Base-by-base conservation (phyloP, 331 rosid species). In the Erythrophleum ivorense region DNA sequence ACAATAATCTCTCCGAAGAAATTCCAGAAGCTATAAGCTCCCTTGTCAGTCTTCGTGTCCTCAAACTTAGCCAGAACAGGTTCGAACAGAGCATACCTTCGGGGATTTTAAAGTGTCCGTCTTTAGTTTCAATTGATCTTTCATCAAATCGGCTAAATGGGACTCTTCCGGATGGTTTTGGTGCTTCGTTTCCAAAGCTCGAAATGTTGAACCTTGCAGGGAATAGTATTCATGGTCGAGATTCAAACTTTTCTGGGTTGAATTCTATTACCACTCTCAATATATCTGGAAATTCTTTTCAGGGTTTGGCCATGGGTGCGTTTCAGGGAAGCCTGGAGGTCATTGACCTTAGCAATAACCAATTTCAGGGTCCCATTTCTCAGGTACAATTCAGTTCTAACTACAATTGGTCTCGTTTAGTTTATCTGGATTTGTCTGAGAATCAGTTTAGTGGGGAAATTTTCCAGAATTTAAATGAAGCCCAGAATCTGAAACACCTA, bases 361-460 rank as follows among this genome's bases (percentile, higher is more conserved):
- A 89, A 86, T 92, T 96, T 85, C 94, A 88, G 82, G 97, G 98
- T 73, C 86, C 86, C 85, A 54, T 94, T 84, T 88, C 98, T 62
- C 94, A 91, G 97, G 99, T 91, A 89, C 94, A 77, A 31, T 83
- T 78, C 88, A 88, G 80, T 68, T 81, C 91, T 80, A 86, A 86
- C 58, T 87, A 80, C 78, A 90, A 79, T 50, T 91, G 92, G 97
- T 91, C 94, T 80, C 87, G 78, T 90, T 84, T 96, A 84, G 85
- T 92, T 90, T 91, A 90, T 85, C 87, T 96, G 33, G 99, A 96
- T 89, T 80, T 94, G 85, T 96, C 99, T 70, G 93, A 83, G 90
- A 96, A 96, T 84, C 86, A 84, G 80, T 88, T 96, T 14, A 88
- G 89, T 91, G 99, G 99, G 65, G 90, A 90, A 40, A 70, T 92